These are phyloP conservation scores for Sugiyamaella qingdaonensis DNA, from an alignment of 805 yeast genomes.

Conservation along the genomic window DNA sequence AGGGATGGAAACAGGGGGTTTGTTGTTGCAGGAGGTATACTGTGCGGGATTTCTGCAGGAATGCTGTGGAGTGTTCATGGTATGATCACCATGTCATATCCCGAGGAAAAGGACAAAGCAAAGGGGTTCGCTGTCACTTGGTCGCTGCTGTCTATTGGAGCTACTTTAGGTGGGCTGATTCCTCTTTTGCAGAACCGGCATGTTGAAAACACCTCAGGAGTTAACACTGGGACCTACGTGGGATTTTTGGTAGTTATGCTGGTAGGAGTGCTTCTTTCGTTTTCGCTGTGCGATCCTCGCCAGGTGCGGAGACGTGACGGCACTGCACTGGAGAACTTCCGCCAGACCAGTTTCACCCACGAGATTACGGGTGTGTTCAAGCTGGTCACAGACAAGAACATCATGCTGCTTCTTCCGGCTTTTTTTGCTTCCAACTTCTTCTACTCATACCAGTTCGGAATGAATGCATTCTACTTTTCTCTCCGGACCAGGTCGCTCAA, in stretches of 20 bases:
- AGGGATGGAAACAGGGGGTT: conserved; percentile 45
- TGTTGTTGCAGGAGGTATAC: conserved; percentile 50
- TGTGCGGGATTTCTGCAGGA: conserved; percentile 50
- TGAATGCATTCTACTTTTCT: conserved; percentile 49
- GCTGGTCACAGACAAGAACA: conserved; percentile 38
- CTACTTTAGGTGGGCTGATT: conserved; percentile 51
- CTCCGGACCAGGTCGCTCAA: conserved; percentile 55
- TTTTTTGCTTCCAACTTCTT: conserved; percentile 55
- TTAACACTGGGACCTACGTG: conserved; percentile 44
- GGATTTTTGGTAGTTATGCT: conserved; percentile 50
- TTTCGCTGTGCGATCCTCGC: conserved; percentile 22
- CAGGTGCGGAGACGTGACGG: conserved; percentile 46
- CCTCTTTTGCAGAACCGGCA: conserved; percentile 48
- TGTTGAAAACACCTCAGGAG: conserved; percentile 21
- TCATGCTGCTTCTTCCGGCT: conserved; percentile 49
- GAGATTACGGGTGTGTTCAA: conserved; percentile 38
- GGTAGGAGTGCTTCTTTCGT: conserved; percentile 42
- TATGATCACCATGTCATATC: conserved; percentile 48
- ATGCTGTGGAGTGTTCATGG: conserved; percentile 55
- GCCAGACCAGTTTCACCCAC: conserved; percentile 33
- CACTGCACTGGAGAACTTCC: conserved; percentile 37
- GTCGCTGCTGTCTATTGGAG: conserved; percentile 55
- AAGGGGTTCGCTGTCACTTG: conserved; percentile 49
- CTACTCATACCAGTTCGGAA: conserved; percentile 53
- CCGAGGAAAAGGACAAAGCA: conserved; percentile 49